phyloP scores from a whole-genome alignment of 805 yeast species.

The Starmerella geochares region DNA sequence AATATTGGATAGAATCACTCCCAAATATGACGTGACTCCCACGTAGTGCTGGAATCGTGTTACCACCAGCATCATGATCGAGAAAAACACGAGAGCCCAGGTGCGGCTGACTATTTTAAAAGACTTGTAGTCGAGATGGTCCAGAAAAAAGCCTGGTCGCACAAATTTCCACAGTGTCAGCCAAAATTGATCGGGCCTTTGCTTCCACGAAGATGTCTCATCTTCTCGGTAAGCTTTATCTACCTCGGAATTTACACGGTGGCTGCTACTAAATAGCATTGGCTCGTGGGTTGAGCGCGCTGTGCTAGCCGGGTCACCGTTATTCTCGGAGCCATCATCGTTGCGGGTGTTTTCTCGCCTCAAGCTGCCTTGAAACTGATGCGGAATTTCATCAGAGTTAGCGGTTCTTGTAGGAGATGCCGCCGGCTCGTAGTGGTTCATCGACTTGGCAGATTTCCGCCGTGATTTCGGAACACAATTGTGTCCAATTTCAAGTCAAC shows the following conservation, averaged over 20 bases:
- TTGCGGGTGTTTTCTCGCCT: neutral
- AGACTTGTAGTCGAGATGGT: slow-evolving; percentile 24
- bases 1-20: slow-evolving; percentile 19
- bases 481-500: too few species aligned
- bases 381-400: neutral
- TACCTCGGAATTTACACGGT: neutral
- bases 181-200: neutral
- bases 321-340: neutral
- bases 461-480: too few species aligned
- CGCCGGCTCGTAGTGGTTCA: neutral
- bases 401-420: neutral
- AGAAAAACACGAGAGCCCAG: slow-evolving; percentile 23
- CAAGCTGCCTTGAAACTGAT: neutral
- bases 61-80: slow-evolving; percentile 17
- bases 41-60: slow-evolving; percentile 17
- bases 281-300: neutral
- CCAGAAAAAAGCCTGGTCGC: slow-evolving; percentile 21
- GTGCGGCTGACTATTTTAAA: slow-evolving; percentile 22
- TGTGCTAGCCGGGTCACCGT: neutral
- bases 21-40: slow-evolving; percentile 23
- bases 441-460: too few species aligned
- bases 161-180: neutral
- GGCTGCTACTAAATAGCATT: neutral
- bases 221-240: neutral
- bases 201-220: neutral